Percentiles rank a stretch among this genome's conserved stretches.
Evolutionary conservation across 805 yeast species (phyloP).

Genomic region (Candida fluviatilis): DNA sequence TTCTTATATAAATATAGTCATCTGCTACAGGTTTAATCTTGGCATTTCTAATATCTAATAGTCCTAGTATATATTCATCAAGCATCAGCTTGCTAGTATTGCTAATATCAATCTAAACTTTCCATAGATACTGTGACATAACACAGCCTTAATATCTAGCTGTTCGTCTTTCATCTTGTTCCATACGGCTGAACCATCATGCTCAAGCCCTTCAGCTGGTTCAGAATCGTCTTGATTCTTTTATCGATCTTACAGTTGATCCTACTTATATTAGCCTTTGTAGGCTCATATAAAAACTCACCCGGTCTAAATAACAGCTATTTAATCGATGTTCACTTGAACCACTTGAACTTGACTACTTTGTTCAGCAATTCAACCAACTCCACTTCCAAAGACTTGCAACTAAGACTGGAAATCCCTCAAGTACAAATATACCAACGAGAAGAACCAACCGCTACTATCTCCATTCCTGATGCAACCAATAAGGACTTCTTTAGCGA

Average conservation of each 20-base stretch:
- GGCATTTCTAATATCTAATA: no score
- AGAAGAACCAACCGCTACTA: not conserved
- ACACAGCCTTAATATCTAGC: no score
- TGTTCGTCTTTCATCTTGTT: no score
- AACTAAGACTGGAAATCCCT: no score
- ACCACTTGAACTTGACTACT: constrained; percentile 26
- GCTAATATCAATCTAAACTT: no score
- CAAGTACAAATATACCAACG: no score
- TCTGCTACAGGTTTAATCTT: no score
- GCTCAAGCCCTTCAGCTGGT: not conserved
- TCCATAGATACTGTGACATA: no score
- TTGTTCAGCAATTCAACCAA: not conserved
- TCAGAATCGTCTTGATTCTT: constrained; percentile 25
- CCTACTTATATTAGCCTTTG: constrained; percentile 31
- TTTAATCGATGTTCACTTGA: constrained; percentile 32
- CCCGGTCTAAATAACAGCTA: constrained; percentile 31
- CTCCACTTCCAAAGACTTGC: not conserved
- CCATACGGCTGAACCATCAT: no score
- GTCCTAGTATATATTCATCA: no score
- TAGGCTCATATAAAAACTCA: constrained; percentile 35
- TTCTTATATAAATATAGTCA: no score
- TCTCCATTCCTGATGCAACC: not conserved
- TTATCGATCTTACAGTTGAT: constrained; percentile 28
- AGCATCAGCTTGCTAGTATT: no score
- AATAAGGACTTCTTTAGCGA: constrained; percentile 4